Conservation (phyloP, 2,329 filamentous ascomycete genomes). For the Camptophora hylomeconis region DNA sequence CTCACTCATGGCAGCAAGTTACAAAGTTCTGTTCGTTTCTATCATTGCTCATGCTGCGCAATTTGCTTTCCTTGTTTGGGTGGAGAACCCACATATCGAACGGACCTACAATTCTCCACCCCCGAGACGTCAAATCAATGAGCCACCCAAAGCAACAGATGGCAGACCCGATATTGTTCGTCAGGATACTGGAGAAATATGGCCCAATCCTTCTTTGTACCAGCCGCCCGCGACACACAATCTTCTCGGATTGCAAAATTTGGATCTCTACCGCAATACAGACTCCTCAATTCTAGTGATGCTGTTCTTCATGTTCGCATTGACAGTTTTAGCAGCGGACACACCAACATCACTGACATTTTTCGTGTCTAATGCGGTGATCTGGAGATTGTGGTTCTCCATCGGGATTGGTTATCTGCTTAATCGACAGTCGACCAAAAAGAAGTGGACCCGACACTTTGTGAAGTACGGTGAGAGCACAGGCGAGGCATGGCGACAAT, state of each 20-base stretch:
- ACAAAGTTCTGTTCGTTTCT: conserved; percentile 93
- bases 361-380: conserved; percentile 66
- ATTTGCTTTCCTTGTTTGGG: conserved; percentile 78
- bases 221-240: conserved; percentile 64
- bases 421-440: conserved; percentile 72
- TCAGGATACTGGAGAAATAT: neutral
- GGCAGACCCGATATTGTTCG: conserved; percentile 1
- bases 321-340: conserved; percentile 65
- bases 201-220: conserved; percentile 11
- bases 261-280: conserved; percentile 78
- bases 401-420: conserved; percentile 77
- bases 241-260: conserved; percentile 66
- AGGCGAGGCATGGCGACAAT: conserved; percentile 90
- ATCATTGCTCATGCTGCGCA: conserved; percentile 89
- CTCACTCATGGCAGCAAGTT: conserved; percentile 94
- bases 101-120: conserved; percentile 90
- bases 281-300: conserved; percentile 71
- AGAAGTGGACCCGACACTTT: conserved; percentile 94
- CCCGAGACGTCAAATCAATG: conserved; percentile 35
- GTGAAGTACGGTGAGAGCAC: conserved; percentile 88
- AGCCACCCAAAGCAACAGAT: conserved; percentile 21
- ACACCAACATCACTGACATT: conserved; percentile 62
- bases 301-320: conserved; percentile 57
- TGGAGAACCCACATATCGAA: conserved; percentile 96
- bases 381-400: conserved; percentile 87